Evolutionary conservation across 2,329 filamentous ascomycete species (phyloP).

Genomic region (Aspergillus bombycis): DNA sequence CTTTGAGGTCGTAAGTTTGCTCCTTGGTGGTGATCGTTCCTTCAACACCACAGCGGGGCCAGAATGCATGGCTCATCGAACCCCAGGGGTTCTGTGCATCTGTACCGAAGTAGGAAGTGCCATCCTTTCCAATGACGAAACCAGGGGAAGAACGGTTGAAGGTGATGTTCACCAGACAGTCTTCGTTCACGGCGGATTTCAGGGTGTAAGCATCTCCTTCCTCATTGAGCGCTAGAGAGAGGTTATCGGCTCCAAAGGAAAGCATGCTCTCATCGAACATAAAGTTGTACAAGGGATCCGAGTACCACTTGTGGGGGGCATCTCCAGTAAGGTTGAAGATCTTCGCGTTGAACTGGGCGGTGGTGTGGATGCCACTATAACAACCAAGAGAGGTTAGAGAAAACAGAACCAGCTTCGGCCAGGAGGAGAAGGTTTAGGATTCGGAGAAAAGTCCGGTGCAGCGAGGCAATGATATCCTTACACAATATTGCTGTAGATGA

Average conservation of each 20-base stretch:
- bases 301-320: slow-evolving; percentile 79
- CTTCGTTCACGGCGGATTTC: slow-evolving; percentile 84
- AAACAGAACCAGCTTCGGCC: neutral
- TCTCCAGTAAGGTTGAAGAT: slow-evolving; percentile 77
- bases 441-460: neutral
- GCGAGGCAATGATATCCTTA: slow-evolving; percentile 52
- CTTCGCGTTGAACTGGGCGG: slow-evolving; percentile 92
- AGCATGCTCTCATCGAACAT: slow-evolving; percentile 83
- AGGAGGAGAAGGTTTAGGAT: neutral
- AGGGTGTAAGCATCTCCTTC: slow-evolving; percentile 82
- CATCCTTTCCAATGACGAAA: slow-evolving; percentile 82
- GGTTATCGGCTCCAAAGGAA: slow-evolving; percentile 83
- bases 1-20: slow-evolving; percentile 79
- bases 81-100: slow-evolving; percentile 89
- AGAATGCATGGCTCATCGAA: slow-evolving; percentile 88
- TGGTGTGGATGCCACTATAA: slow-evolving; percentile 80
- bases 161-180: slow-evolving; percentile 82
- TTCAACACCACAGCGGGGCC: slow-evolving; percentile 82
- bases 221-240: slow-evolving; percentile 81
- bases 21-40: slow-evolving; percentile 83
- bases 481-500: slow-evolving; percentile 98
- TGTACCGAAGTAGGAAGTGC: slow-evolving; percentile 82
- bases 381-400: slow-evolving; percentile 17
- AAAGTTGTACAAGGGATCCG: slow-evolving; percentile 75
- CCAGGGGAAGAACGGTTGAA: slow-evolving; percentile 76